phyloP scores from a whole-genome alignment of 768 basidiomycete genomes.

The Macrocybe gigantea region DNA sequence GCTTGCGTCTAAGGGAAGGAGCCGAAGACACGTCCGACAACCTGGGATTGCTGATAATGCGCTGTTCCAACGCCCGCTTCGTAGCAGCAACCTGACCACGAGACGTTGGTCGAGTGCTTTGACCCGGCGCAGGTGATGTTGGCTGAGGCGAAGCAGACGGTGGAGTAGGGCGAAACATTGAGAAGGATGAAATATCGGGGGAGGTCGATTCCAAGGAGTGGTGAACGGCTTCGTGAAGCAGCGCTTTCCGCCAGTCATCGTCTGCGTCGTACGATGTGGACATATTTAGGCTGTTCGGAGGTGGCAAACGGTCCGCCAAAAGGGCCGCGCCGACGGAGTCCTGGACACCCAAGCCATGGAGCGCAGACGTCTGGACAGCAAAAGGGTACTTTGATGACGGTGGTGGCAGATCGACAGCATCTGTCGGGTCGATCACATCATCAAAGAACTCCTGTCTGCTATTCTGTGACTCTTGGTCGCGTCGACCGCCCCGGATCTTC shows the following conservation, averaged over 20 bases:
- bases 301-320: constrained; percentile 71
- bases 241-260: constrained; percentile 69
- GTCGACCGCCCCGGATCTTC: constrained; percentile 43
- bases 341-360: constrained; percentile 66
- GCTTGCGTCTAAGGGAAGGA: constrained; percentile 16
- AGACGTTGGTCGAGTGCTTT: constrained; percentile 4
- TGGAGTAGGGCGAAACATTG: constrained; percentile 18
- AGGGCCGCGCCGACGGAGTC: constrained; percentile 72
- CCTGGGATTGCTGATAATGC: constrained; percentile 33
- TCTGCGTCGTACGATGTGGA: constrained; percentile 45
- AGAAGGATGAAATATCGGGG: constrained; percentile 41
- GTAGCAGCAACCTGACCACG: constrained; percentile 16
- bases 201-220: constrained; percentile 58
- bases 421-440: constrained; percentile 77
- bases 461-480: constrained; percentile 40
- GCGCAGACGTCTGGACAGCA: constrained; percentile 67
- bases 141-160: background rate
- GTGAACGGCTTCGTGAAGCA: constrained; percentile 74
- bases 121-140: background rate
- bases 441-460: constrained; percentile 33
- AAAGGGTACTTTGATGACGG: constrained; percentile 67
- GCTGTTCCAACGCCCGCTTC: constrained; percentile 34
- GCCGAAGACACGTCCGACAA: constrained; percentile 16
- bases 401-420: constrained; percentile 73
- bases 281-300: constrained; percentile 54